Evolutionary conservation across 129 eudicot species (phyloP).

Genomic region (Arctium lappa): DNA sequence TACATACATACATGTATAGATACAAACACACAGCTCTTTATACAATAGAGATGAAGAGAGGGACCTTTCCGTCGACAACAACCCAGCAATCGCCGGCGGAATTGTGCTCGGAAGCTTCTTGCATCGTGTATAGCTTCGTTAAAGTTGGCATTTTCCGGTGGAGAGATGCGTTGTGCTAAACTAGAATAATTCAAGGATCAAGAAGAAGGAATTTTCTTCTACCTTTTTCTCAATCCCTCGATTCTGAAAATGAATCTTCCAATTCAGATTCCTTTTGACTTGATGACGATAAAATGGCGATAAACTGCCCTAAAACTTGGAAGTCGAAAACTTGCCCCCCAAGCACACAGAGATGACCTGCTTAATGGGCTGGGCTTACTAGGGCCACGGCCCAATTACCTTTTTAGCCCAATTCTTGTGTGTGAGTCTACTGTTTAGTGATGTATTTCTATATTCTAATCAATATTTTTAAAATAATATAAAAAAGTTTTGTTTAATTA

Average conservation of each 20-base stretch:
- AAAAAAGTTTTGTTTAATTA: not conserved
- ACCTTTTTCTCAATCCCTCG: conserved; percentile 6
- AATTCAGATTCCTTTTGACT: not conserved
- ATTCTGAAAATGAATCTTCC: conserved; percentile 12
- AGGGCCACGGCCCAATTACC: not conserved
- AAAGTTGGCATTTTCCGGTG: conserved; percentile 60
- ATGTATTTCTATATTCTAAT: not conserved
- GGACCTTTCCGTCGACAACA: conserved; percentile 82
- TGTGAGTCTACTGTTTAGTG: not conserved
- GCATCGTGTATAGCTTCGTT: conserved; percentile 67
- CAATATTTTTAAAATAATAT: too few species aligned
- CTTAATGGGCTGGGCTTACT: not conserved
- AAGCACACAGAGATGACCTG: not conserved
- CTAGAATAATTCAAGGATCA: conserved; percentile 20
- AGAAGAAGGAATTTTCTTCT: not conserved
- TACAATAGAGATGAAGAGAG: not conserved
- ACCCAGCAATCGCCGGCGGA: conserved; percentile 88
- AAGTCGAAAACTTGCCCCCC: conserved; percentile 18
- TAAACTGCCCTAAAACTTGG: conserved; percentile 14
- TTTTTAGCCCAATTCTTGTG: not conserved
- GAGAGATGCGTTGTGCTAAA: not conserved
- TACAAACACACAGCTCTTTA: not conserved
- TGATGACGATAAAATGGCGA: conserved; percentile 15
- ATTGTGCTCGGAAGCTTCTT: conserved; percentile 82
- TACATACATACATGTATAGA: not conserved